A percentile compares a stretch with the other conserved stretches of the same genome.
These are phyloP conservation scores for Mollisia scopiformis DNA, from an alignment of 2,329 filamentous ascomycete genomes.

Conservation along the genomic window DNA sequence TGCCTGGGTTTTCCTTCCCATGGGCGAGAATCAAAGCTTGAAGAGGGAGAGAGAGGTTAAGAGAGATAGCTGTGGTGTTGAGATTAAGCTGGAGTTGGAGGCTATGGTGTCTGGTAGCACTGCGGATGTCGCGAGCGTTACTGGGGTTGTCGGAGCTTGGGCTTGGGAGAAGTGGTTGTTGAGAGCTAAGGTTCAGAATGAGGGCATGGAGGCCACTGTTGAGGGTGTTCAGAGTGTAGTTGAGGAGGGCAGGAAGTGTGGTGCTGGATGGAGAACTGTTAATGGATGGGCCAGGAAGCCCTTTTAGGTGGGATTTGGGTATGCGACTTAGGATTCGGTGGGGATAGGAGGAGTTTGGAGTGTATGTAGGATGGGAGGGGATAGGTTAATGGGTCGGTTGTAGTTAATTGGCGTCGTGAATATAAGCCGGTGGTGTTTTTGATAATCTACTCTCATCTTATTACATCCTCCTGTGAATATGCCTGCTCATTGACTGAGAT, in stretches of 20 bases:
- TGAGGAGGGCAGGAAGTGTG: constrained; percentile 63
- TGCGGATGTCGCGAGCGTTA: constrained; percentile 71
- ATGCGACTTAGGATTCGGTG: not conserved
- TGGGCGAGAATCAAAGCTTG: constrained; percentile 70
- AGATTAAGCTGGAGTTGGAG: constrained; percentile 57
- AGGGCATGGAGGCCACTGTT: constrained; percentile 66
- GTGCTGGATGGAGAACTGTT: constrained; percentile 63
- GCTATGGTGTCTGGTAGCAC: constrained; percentile 70
- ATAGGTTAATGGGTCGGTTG: not conserved
- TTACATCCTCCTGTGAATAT: too few relatives aligned
- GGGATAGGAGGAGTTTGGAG: not conserved
- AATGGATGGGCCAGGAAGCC: constrained; percentile 69
- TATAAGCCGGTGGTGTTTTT: constrained; percentile 2
- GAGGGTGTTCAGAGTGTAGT: constrained; percentile 63
- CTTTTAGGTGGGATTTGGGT: too few relatives aligned
- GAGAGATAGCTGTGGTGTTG: constrained; percentile 42
- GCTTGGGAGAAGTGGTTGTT: constrained; percentile 97
- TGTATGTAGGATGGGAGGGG: not conserved
- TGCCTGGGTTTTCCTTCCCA: constrained; percentile 86
- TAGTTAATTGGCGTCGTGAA: not conserved
- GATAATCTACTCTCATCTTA: too few relatives aligned
- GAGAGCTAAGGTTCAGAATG: constrained; percentile 84
- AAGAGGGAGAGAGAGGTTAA: constrained; percentile 44
- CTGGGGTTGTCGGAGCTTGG: constrained; percentile 83
- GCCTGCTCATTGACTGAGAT: too few relatives aligned